A percentile compares a stretch with the other conserved stretches of the same genome.
phyloP scores from a whole-genome alignment of 306 rosid species.

The Alnus rubra region DNA sequence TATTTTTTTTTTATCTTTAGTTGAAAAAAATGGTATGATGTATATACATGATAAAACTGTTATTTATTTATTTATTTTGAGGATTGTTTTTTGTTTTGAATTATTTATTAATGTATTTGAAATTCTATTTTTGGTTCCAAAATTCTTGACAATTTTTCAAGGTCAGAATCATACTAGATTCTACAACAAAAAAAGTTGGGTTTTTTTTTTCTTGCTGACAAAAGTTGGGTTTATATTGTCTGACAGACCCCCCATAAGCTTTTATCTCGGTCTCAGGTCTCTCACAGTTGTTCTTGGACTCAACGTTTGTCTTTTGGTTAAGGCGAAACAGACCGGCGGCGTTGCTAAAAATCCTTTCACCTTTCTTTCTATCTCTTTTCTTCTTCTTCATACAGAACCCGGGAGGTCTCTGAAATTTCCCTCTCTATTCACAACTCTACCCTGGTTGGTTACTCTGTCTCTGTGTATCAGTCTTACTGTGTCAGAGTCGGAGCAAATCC shows the following conservation, averaged over 20 bases:
- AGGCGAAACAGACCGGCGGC: constrained; percentile 39
- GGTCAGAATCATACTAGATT: constrained; percentile 30
- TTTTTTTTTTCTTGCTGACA: too few species aligned
- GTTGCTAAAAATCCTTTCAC: constrained; percentile 9
- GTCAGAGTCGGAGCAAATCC: not conserved
- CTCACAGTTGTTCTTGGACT: constrained; percentile 14
- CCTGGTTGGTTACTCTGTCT: constrained; percentile 2
- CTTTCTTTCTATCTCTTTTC: not conserved
- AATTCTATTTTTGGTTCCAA: too few species aligned
- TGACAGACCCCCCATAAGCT: constrained; percentile 23
- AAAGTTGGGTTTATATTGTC: constrained; percentile 20
- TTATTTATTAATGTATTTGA: too few species aligned
- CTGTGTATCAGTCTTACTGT: not conserved
- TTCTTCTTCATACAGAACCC: not conserved
- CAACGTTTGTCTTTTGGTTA: constrained; percentile 36
- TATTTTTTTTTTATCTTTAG: too few species aligned
- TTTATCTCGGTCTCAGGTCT: constrained; percentile 29
- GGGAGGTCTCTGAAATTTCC: not conserved
- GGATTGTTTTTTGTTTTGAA: too few species aligned
- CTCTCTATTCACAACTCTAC: not conserved
- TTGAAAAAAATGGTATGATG: too few species aligned
- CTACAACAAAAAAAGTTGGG: not conserved
- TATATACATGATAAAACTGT: too few species aligned
- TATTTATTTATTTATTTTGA: too few species aligned
- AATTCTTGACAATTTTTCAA: not conserved